phyloP scores from a whole-genome alignment of 140 eudicot species.

The Flaveria floridana region DNA sequence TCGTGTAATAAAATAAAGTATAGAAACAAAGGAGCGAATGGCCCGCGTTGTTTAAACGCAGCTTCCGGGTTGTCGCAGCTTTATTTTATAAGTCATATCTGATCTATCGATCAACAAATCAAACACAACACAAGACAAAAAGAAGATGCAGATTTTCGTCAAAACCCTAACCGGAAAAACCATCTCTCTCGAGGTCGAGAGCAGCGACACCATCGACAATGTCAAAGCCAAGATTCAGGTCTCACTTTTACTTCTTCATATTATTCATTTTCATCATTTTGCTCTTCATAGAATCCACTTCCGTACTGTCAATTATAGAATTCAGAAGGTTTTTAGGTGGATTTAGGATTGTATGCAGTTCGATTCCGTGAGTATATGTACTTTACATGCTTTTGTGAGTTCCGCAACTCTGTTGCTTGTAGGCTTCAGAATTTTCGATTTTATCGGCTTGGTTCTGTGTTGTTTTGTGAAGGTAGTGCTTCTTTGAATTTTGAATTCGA shows the following conservation, averaged over 20 bases:
- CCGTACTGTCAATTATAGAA: background rate
- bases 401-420: background rate
- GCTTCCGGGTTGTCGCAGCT: slow-evolving; percentile 14
- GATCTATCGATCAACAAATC: slow-evolving; percentile 8
- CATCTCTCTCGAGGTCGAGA: slow-evolving; percentile 44
- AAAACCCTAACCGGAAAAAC: slow-evolving; percentile 51
- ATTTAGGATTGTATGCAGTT: slow-evolving; percentile 17
- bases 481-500: background rate
- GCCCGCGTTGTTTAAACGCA: slow-evolving; percentile 34
- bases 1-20: too few species aligned
- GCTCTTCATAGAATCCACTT: background rate
- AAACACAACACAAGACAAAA: background rate
- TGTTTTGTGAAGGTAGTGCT: background rate
- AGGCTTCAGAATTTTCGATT: background rate
- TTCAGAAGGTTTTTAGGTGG: slow-evolving; percentile 8
- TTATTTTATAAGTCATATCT: background rate
- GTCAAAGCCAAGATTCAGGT: slow-evolving; percentile 56
- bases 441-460: background rate
- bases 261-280: background rate
- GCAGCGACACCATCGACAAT: slow-evolving; percentile 49
- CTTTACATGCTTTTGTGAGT: background rate
- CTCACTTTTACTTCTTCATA: background rate
- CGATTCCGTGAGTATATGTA: background rate
- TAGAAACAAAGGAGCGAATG: background rate
- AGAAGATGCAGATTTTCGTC: slow-evolving; percentile 43